These are phyloP conservation scores for Hypoxylon subgilvum DNA, from an alignment of 495 filamentous ascomycete species.

Conservation along the genomic window DNA sequence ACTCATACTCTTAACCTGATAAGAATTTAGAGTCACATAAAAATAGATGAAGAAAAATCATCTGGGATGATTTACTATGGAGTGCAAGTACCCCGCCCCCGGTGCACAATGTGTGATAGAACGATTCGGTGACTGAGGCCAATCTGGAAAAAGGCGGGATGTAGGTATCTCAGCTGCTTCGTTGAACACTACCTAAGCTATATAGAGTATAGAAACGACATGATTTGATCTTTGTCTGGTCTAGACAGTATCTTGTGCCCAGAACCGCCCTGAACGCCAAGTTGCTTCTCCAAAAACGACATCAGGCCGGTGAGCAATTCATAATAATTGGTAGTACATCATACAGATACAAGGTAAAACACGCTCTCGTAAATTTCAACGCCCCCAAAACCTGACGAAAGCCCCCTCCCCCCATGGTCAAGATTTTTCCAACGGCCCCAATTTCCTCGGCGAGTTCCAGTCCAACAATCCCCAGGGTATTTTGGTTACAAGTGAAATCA, in stretches of 20 bases:
- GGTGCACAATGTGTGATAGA: neutral
- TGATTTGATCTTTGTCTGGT: too few relatives aligned
- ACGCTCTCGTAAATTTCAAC: conserved; percentile 10
- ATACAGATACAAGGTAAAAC: conserved; percentile 12
- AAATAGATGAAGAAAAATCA: conserved; percentile 9
- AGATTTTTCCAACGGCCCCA: conserved; percentile 26
- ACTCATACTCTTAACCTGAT: too few relatives aligned
- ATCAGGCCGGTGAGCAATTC: conserved; percentile 1
- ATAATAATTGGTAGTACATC: conserved; percentile 26
- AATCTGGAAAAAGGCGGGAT: conserved; percentile 3
- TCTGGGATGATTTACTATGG: neutral
- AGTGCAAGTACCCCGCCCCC: conserved; percentile 3
- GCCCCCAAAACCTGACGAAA: conserved; percentile 6
- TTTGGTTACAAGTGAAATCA: conserved; percentile 24
- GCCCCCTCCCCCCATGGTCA: conserved; percentile 16
- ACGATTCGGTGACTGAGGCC: conserved; percentile 1
- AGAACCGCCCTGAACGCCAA: conserved; percentile 15
- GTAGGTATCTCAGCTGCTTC: conserved; percentile 14
- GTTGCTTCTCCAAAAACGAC: conserved; percentile 1
- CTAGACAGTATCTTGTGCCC: neutral
- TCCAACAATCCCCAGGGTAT: conserved; percentile 16
- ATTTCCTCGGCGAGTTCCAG: conserved; percentile 24
- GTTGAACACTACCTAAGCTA: conserved; percentile 3
- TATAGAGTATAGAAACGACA: too few relatives aligned
- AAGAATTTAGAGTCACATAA: conserved; percentile 1